A percentile compares a stretch with the other conserved stretches of the same genome.
phyloP scores from a whole-genome alignment of 2,329 filamentous ascomycete species.

The Trichoderma koningii region DNA sequence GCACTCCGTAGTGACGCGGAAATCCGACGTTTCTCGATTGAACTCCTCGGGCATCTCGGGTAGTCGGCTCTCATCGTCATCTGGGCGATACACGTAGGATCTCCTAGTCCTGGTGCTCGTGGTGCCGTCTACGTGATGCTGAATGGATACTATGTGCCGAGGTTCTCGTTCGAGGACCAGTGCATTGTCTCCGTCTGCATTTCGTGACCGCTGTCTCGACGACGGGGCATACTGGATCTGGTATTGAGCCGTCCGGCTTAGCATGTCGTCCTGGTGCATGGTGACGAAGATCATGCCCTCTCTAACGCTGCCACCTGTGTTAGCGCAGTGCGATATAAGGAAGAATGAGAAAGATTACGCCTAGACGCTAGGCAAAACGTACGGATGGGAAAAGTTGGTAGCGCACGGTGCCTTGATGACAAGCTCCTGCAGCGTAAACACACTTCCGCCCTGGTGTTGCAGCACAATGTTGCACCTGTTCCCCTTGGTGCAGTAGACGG shows the following conservation, averaged over 20 bases:
- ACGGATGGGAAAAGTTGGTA: conserved; percentile 81
- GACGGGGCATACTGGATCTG: conserved; percentile 64
- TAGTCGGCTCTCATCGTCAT: conserved; percentile 48
- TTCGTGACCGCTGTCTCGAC: conserved; percentile 28
- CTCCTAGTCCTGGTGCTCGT: conserved; percentile 51
- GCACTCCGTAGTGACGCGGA: conserved; percentile 60
- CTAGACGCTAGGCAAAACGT: conserved; percentile 46
- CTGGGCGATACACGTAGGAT: conserved; percentile 45
- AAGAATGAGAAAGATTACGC: background rate
- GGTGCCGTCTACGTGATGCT: conserved; percentile 55
- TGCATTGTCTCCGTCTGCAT: conserved; percentile 30
- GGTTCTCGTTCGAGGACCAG: conserved; percentile 29
- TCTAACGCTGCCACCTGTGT: conserved; percentile 63
- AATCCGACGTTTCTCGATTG: conserved; percentile 49
- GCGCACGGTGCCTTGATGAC: conserved; percentile 81
- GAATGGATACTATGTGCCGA: conserved; percentile 52
- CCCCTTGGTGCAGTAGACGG: conserved; percentile 89
- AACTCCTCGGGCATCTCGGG: conserved; percentile 63
- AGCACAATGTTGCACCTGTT: conserved; percentile 85
- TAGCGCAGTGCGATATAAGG: conserved; percentile 33
- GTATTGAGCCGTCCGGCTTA: conserved; percentile 72
- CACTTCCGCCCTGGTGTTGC: conserved; percentile 74
- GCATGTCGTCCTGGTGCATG: conserved; percentile 77
- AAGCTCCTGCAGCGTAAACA: conserved; percentile 82
- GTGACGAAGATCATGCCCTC: conserved; percentile 91